Evolutionary conservation across 2,329 filamentous ascomycete genomes (phyloP), one percentile per base, ranked within the genome.

Genomic region (Fonsecaea monophora): DNA sequence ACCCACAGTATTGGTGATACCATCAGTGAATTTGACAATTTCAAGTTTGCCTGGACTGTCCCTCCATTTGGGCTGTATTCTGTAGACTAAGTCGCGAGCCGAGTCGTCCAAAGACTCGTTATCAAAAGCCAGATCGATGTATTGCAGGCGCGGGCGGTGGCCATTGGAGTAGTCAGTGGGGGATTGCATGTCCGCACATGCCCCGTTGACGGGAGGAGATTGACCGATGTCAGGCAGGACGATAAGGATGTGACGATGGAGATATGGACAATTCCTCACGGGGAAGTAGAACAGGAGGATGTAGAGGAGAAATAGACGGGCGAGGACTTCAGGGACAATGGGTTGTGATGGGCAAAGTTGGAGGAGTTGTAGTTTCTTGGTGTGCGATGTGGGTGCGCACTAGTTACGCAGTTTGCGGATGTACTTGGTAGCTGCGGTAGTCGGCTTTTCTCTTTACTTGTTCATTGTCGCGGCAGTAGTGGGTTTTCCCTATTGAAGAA

Each of bases 21-120:
- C 95, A 75, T 99, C 95, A 45, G 93, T 99, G 82, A 98, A 99
- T 71, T 91, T 90, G 72, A 92, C 85, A 76, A 98, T 92, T 75
- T 95, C 89, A 74, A 99, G 85, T 53, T 89, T 86, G 65, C 91
- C 90, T 71, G 89, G 87, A 40, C 86, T 82, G 56, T 86, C 85
- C 72, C 88, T 85, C 95, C 95, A 99, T 74, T 96, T 88, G 10
- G 94, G 94, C 67, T 90, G 87, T 68, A 97, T 84, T 34, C 91
- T 86, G 73, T 92, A 83, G 74, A 97, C 89, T 70, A 99, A 87
- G 70, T 86, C 86, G 68, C 91, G 84, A 61, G 94, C 94, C 21
- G 94, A 96, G 65, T 87, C 84, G 71, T 94, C 87, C 35, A 91
- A 90, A 77, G 96, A 88, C 72, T 86, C 82, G 78, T 87, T 88